phyloP scores from a whole-genome alignment of 768 basidiomycete species.

The Suillus lakei region DNA sequence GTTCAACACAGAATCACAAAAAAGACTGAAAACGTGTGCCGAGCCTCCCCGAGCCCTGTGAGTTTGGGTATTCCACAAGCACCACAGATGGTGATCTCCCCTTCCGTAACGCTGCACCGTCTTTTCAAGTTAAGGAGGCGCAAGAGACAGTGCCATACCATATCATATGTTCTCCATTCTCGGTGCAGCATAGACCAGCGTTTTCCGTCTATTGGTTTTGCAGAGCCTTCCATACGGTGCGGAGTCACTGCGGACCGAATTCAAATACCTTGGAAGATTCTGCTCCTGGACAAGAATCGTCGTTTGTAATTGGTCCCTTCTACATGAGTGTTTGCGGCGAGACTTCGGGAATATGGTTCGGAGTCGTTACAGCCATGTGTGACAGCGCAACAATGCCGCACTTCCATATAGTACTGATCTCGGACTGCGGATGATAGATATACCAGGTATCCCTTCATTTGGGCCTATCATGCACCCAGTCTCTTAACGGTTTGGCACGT shows the following conservation, averaged over 20 bases:
- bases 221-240: neutral
- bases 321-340: neutral
- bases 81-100: neutral
- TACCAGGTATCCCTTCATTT: neutral
- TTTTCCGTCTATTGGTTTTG: neutral
- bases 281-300: neutral
- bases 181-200: conserved; percentile 50
- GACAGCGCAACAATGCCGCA: neutral
- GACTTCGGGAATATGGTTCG: neutral
- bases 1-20: neutral
- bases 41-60: neutral
- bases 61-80: neutral
- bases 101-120: neutral
- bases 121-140: neutral
- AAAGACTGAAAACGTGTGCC: neutral
- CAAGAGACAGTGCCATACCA: conserved; percentile 33
- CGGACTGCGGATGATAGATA: neutral
- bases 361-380: neutral
- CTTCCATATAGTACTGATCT: neutral
- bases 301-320: neutral
- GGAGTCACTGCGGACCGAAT: neutral
- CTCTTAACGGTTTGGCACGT: neutral
- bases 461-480: neutral
- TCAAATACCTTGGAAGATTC: neutral
- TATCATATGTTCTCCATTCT: conserved; percentile 31